Percentiles rank a stretch among this genome's conserved stretches.
phyloP scores from a whole-genome alignment of 1,284 basidiomycete genomes.

The Rhodotorula sp. region DNA sequence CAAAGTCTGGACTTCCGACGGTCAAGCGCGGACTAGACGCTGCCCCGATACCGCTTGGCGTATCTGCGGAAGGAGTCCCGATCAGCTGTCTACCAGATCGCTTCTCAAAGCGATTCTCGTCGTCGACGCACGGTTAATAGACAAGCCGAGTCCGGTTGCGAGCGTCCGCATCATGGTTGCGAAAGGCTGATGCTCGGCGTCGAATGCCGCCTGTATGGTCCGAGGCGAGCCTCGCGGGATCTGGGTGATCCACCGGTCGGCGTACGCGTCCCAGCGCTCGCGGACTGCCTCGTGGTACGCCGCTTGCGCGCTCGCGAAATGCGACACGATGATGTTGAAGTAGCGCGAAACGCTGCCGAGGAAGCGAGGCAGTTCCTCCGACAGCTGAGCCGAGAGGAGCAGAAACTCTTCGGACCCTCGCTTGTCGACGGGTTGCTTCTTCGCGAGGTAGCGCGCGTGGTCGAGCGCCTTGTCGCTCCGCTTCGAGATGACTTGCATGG shows the following conservation, averaged over 20 bases:
- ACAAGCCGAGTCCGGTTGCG: slow-evolving; percentile 29
- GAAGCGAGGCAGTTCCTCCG: slow-evolving; percentile 51
- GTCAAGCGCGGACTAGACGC: too few species aligned
- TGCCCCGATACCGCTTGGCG: too few species aligned
- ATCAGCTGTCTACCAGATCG: too few species aligned
- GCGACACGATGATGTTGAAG: slow-evolving; percentile 48
- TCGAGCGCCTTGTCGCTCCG: slow-evolving; percentile 49
- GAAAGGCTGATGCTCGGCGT: slow-evolving; percentile 25
- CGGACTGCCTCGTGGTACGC: slow-evolving; percentile 44
- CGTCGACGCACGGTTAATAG: slow-evolving; percentile 5
- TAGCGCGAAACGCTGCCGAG: slow-evolving; percentile 48
- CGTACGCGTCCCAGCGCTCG: slow-evolving; percentile 30
- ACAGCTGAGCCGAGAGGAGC: slow-evolving; percentile 49
- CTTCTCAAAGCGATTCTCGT: background rate
- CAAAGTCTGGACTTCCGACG: too few species aligned
- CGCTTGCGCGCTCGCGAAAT: slow-evolving; percentile 48
- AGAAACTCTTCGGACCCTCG: slow-evolving; percentile 48
- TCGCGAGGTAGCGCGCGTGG: slow-evolving; percentile 46
- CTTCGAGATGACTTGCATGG: slow-evolving; percentile 47
- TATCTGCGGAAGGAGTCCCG: too few species aligned
- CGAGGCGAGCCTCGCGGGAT: slow-evolving; percentile 10
- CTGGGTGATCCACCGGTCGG: slow-evolving; percentile 27
- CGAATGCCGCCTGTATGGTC: slow-evolving; percentile 14
- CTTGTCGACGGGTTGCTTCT: slow-evolving; percentile 34
- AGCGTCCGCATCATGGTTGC: slow-evolving; percentile 37